Percentiles rank a stretch among this genome's conserved stretches.
Conservation (phyloP, 345 rosid species). For the Gossypium herbaceum region DNA sequence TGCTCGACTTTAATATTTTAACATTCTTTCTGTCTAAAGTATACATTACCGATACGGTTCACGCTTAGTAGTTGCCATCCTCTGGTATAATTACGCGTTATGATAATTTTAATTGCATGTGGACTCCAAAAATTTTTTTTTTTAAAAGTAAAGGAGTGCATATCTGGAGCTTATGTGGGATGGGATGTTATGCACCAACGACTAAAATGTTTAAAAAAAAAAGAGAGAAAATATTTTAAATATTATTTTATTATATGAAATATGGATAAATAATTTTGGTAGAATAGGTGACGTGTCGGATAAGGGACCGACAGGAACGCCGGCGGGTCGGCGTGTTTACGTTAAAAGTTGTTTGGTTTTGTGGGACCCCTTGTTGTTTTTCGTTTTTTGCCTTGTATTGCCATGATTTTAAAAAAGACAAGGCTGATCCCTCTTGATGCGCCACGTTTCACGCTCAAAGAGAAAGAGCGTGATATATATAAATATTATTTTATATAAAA, state of each 20-base stretch:
- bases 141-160: background rate
- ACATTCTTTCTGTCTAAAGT: background rate
- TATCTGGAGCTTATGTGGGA: background rate
- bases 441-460: slow-evolving; percentile 24
- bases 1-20: background rate
- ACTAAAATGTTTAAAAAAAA: too few species aligned
- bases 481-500: background rate
- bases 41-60: background rate
- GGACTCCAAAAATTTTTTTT: background rate
- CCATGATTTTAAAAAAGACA: background rate
- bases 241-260: too few species aligned
- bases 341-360: slow-evolving; percentile 13
- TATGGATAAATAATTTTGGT: background rate
- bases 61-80: background rate
- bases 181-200: background rate
- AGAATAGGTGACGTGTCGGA: slow-evolving; percentile 30
- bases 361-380: slow-evolving; percentile 15
- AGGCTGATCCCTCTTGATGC: slow-evolving; percentile 17
- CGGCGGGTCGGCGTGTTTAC: slow-evolving; percentile 26
- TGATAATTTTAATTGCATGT: background rate
- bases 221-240: background rate
- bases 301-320: slow-evolving; percentile 30
- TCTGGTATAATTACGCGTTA: background rate
- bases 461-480: background rate
- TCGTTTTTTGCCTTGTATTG: background rate